Evolutionary conservation across 2,329 filamentous ascomycete species (phyloP).

Genomic region (Cytospora leucostoma): DNA sequence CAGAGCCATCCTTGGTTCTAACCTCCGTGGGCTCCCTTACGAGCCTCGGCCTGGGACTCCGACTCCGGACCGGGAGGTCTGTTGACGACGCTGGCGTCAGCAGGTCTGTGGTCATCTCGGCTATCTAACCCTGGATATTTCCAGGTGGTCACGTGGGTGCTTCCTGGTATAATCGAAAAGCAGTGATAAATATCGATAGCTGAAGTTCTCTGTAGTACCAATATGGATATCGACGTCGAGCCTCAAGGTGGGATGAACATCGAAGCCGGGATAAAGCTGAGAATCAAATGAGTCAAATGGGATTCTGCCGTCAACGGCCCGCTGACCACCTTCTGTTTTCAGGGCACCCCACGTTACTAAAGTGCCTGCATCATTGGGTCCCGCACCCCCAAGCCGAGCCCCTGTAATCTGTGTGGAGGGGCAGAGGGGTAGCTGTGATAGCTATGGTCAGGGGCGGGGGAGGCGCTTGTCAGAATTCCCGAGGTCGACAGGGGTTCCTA

Average conservation of each 20-base stretch:
- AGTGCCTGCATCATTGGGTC: slow-evolving; percentile 16
- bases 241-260: slow-evolving; percentile 16
- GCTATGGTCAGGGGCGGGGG: neutral
- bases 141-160: neutral
- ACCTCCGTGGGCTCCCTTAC: slow-evolving; percentile 22
- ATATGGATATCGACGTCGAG: neutral
- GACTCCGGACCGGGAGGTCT: slow-evolving; percentile 22
- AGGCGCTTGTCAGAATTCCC: neutral
- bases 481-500: slow-evolving; percentile 6
- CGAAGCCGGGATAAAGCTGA: neutral
- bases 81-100: slow-evolving; percentile 13
- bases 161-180: neutral
- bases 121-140: neutral
- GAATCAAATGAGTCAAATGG: slow-evolving; percentile 6
- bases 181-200: neutral
- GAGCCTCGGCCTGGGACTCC: slow-evolving; percentile 11
- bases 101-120: slow-evolving; percentile 23
- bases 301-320: slow-evolving; percentile 7
- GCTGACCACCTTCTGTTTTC: slow-evolving; percentile 11
- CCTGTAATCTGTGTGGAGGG: neutral
- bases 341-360: neutral
- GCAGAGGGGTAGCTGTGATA: neutral
- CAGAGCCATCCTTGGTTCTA: slow-evolving; percentile 27
- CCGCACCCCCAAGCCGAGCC: neutral
- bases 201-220: neutral